Base-by-base conservation (phyloP, 2,329 filamentous ascomycete genomes). In the Exophiala sp. region DNA sequence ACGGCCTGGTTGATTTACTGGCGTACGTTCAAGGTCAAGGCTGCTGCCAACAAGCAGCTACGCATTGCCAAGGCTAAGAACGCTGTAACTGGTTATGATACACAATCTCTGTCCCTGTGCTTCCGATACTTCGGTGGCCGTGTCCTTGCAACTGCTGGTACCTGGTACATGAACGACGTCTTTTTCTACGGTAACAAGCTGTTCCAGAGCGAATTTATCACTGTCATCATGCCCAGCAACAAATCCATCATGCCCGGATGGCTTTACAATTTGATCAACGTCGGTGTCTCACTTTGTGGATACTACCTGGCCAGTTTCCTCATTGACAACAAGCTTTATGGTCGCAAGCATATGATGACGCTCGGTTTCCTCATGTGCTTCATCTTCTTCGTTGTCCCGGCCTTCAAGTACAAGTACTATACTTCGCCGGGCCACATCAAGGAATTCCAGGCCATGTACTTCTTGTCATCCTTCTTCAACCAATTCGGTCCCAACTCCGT, bases 171-270 rank as follows among this genome's bases (percentile, higher is more conserved):
- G 76, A 97, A 97, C 72, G 92, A 97, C 68, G 87, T 97, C 62
- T 96, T 97, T 81, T 97, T 97, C 79, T 97, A 97, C 77, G 92
- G 92, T 65, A 96, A 96, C 86, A 96, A 96, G 81, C 86, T 96
- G 50, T 96, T 96, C 82, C 91, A 96, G 75, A 83, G 82, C 59
- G 83, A 92, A 69, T 96, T 96, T 75, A 96, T 96, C 74, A 77
- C 76, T 32, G 87, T 94, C 67, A 86, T 96, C 63, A 88, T 85
- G 50, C 79, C 84, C 49, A 73, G 80, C 61, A 81, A 83, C 60
- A 73, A 77, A 34, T 90, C 88, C 6, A 82, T 96, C 69, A 88
- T 96, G 83, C 86, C 85, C 33, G 86, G 81, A 57, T 97, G 92
- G 92, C 78, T 89, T 43, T 97, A 91, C 86, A 96, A 94, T 75